phyloP scores from a whole-genome alignment of 2,329 filamentous ascomycete species.

The Aphanoascus verrucosus region DNA sequence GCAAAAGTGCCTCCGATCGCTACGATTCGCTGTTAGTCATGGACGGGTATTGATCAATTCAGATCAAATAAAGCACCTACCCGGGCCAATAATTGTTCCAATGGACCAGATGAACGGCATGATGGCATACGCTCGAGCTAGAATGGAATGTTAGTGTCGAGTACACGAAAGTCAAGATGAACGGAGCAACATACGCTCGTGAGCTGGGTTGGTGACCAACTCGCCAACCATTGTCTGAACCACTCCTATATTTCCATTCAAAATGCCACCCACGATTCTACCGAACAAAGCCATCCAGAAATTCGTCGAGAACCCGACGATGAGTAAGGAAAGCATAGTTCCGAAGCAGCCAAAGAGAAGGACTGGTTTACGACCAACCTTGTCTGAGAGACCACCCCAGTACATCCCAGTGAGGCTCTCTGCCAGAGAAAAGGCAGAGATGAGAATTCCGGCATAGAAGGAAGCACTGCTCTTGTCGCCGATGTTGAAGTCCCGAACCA shows the following conservation, averaged over 20 bases:
- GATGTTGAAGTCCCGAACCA: slow-evolving; percentile 65
- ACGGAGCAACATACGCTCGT: slow-evolving; percentile 50
- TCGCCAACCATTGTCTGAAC: slow-evolving; percentile 91
- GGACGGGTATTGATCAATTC: background rate
- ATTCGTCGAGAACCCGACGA: slow-evolving; percentile 75
- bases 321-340: slow-evolving; percentile 69
- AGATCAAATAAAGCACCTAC: slow-evolving; percentile 9
- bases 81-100: slow-evolving; percentile 77
- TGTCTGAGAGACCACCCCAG: slow-evolving; percentile 70
- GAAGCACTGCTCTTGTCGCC: slow-evolving; percentile 65
- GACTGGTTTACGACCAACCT: slow-evolving; percentile 68
- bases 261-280: slow-evolving; percentile 66
- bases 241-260: slow-evolving; percentile 88
- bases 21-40: background rate
- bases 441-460: slow-evolving; percentile 78
- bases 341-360: slow-evolving; percentile 65
- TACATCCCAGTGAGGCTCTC: slow-evolving; percentile 64
- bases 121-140: slow-evolving; percentile 68
- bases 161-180: background rate
- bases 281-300: slow-evolving; percentile 69
- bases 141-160: background rate
- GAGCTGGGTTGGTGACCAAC: slow-evolving; percentile 73
- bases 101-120: slow-evolving; percentile 90
- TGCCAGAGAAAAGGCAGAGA: slow-evolving; percentile 72
- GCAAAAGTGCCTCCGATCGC: slow-evolving; percentile 81